Base-by-base conservation (phyloP, 768 basidiomycete species). In the Clavaria fumosa region DNA sequence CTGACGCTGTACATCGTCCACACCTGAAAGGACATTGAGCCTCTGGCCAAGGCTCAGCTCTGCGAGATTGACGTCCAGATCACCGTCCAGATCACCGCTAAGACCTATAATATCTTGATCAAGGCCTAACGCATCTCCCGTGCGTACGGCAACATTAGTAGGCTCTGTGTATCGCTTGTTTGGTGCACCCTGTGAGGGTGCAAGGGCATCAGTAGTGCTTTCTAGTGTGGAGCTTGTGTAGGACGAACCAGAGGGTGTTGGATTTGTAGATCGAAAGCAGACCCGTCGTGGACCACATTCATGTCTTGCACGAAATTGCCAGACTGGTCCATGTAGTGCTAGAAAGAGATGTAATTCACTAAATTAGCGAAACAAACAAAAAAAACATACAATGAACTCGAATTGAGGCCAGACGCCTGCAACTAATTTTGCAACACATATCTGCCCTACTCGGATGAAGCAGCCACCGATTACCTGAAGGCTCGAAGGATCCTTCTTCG, bases 31-130 rank as follows among this genome's bases (percentile, higher is more conserved):
- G 12, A 80, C 82, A 1, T 82, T 78, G 37, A 96, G 63, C 10
- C 90, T 72, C 57, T 97, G 85, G 4, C 91, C 93, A 3, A 97
- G 70, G 27, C 83, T 86, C 10, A 91, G 69, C 55, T 97, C 91
- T 2, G 89, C 89, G 35, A 90, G 65, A 52, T 93, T 75, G 7
- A 78, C 75, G 45, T 88, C 82, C 7, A 89, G 66, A 23, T 72
- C 58, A 20, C 84, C 82, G 18, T 84, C 79, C 3, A 73, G 51
- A 42, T 71, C 63, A 22, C 57, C 62, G 11, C 60, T 58, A 3
- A 65, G 56, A 39, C 73, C 74, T 45, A 75, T 70, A 45, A 59
- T 56, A n/a, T 54, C 51, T 39, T 64, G 66, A 40, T 74, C 72
- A 39, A 76, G 69, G n/a, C 71, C 74, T 5, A 76, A 55, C 41